Percentiles rank a stretch among this genome's conserved stretches.
phyloP scores from a whole-genome alignment of 495 filamentous ascomycete species.

The Recurvomyces mirabilis region DNA sequence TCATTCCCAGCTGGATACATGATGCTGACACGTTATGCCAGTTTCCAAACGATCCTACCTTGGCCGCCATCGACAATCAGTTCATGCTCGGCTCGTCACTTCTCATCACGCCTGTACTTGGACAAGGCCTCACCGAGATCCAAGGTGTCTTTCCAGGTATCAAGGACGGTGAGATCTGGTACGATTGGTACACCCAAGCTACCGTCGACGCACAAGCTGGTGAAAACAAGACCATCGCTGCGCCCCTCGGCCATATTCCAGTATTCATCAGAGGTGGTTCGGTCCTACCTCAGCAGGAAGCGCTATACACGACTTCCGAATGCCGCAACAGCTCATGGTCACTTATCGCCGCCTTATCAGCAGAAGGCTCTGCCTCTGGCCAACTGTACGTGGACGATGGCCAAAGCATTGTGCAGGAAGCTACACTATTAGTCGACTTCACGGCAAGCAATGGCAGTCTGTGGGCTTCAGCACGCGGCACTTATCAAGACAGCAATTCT shows the following conservation, averaged over 20 bases:
- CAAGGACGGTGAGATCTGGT: slow-evolving; percentile 54
- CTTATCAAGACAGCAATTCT: slow-evolving; percentile 20
- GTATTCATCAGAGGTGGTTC: slow-evolving; percentile 62
- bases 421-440: slow-evolving; percentile 42
- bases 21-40: background rate
- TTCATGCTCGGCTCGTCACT: slow-evolving; percentile 65
- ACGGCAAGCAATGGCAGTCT: slow-evolving; percentile 17
- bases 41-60: slow-evolving; percentile 62
- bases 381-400: slow-evolving; percentile 76
- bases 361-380: slow-evolving; percentile 49
- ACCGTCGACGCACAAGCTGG: slow-evolving; percentile 43
- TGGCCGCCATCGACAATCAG: slow-evolving; percentile 58
- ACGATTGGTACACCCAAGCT: slow-evolving; percentile 67
- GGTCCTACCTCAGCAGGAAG: slow-evolving; percentile 59
- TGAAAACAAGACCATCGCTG: slow-evolving; percentile 60
- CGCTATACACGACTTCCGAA: slow-evolving; percentile 56
- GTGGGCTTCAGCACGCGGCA: slow-evolving; percentile 17
- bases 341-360: slow-evolving; percentile 51
- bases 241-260: slow-evolving; percentile 69
- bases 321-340: slow-evolving; percentile 59
- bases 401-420: slow-evolving; percentile 51
- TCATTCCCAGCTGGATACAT: background rate
- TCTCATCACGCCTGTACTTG: slow-evolving; percentile 62
- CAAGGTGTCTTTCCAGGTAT: slow-evolving; percentile 70
- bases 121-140: slow-evolving; percentile 51